Evolutionary conservation across 176 grass and related monocot species (phyloP), one percentile per base, ranked within the genome.

Genomic region (Microstegium vimineum): DNA sequence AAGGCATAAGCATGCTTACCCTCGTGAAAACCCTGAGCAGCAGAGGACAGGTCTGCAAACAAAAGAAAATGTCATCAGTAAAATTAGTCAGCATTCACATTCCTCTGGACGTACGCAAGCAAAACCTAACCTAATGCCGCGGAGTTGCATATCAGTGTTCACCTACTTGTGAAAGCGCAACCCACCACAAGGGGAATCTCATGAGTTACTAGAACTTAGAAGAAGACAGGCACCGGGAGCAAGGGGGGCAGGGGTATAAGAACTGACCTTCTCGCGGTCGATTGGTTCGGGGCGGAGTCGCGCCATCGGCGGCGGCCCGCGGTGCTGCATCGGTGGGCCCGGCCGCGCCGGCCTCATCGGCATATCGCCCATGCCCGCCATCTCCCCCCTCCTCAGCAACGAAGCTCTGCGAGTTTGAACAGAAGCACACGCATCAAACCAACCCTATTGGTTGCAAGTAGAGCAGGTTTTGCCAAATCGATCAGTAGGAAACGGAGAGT

Each of bases 21-120:
- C 84, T 98, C 2, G 96, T 98, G 79, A 98, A 95, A 73, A 98
- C 96, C 62, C 96, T 81, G 78, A 98, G 96, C 63, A 98, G 84
- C 66, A 98, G 89, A 78, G 96, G 96, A 20, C 93, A 98, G 15
- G 96, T 98, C 96, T 98, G 90, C 84, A 91, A 8, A 57, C n/a
- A 71, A 36, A 66, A 79, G 81, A 35, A 65, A 51, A 54, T 23
- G 15, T 31, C 57, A n/a, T 4, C 18, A 91, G 83, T 73, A 27
- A 79, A 30, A 49, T 17, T 26, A 56, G 14, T 30, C 57, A 37
- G 46, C 2, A 33, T 25, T 28, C 41, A 64, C 8, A 74, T 16
- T 74, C 69, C 66, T 32, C 30, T 22, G 28, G 46, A 41, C 18
- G 28, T 37, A 41, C 18, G 11, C 51, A 27, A 87, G 8, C 63